Conservation (phyloP, 1,139 yeast genomes). For the Sugiyamaella grinbergsii region DNA sequence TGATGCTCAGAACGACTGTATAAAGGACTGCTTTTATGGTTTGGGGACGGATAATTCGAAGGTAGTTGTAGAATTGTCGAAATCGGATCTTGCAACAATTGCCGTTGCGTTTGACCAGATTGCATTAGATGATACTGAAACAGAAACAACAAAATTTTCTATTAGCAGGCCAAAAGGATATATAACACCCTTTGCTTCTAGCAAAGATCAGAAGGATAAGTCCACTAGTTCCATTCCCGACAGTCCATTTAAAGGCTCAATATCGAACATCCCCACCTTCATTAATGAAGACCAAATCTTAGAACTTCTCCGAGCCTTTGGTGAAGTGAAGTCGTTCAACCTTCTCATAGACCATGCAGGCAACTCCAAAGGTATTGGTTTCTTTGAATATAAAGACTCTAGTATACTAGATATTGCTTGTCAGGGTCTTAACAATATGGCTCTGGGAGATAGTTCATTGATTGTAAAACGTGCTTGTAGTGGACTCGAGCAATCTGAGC, state of each 20-base stretch:
- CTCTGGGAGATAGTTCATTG: slow-evolving; percentile 40
- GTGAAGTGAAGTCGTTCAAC: slow-evolving; percentile 42
- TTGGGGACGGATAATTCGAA: slow-evolving; percentile 12
- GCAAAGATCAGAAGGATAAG: slow-evolving; percentile 23
- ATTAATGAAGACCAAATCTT: slow-evolving; percentile 44
- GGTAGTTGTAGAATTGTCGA: slow-evolving; percentile 56
- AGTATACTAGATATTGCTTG: slow-evolving; percentile 37
- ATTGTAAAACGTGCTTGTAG: slow-evolving; percentile 42
- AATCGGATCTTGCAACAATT: slow-evolving; percentile 61
- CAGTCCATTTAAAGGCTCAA: slow-evolving; percentile 42
- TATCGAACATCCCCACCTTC: slow-evolving; percentile 48
- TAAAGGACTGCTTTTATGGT: slow-evolving; percentile 14
- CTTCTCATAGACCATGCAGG: slow-evolving; percentile 43
- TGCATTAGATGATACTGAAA: slow-evolving; percentile 37
- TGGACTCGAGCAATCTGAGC: slow-evolving; percentile 39
- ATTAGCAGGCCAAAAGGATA: slow-evolving; percentile 66
- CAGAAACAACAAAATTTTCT: slow-evolving; percentile 35
- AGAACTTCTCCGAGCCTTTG: slow-evolving; percentile 46
- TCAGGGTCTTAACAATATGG: slow-evolving; percentile 40
- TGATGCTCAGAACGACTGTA: slow-evolving; percentile 9
- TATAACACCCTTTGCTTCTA: slow-evolving; percentile 44
- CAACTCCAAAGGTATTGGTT: slow-evolving; percentile 50
- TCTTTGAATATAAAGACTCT: slow-evolving; percentile 45
- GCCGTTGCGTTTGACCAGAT: slow-evolving; percentile 52
- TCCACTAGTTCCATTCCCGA: slow-evolving; percentile 32